These are phyloP conservation scores for Globisporangium uncinulatum DNA, from an alignment of 352 stramenopile species.

Conservation along the genomic window DNA sequence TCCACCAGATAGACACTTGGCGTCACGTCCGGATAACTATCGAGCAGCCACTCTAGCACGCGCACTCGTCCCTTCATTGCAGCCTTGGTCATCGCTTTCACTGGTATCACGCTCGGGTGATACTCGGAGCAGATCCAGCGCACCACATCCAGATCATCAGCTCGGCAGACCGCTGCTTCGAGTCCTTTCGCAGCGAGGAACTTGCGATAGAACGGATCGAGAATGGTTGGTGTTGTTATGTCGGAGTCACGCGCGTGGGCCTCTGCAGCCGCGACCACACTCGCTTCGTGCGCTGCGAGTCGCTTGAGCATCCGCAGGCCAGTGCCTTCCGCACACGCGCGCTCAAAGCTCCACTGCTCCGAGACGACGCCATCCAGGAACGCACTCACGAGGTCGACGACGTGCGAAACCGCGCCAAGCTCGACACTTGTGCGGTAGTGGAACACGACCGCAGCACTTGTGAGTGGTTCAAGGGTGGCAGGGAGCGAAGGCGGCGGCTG, in stretches of 20 bases:
- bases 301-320: too few relatives aligned
- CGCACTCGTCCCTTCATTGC: neutral
- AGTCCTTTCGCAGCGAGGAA: neutral
- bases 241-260: conserved; percentile 27
- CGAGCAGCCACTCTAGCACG: neutral
- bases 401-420: too few relatives aligned
- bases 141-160: neutral
- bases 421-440: too few relatives aligned
- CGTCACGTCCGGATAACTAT: neutral
- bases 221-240: conserved; percentile 3
- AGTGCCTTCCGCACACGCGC: too few relatives aligned
- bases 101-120: neutral
- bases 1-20: neutral
- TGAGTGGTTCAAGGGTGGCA: too few relatives aligned
- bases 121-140: conserved; percentile 1
- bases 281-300: neutral
- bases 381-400: too few relatives aligned
- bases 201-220: neutral
- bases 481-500: too few relatives aligned
- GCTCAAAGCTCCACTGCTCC: too few relatives aligned
- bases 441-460: too few relatives aligned
- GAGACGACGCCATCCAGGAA: too few relatives aligned
- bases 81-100: neutral
- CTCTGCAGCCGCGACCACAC: conserved; percentile 29
- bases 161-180: neutral